Percentiles rank a stretch among this genome's conserved stretches.
These are phyloP conservation scores for Populus deltoides DNA, from an alignment of 345 rosid species.

Conservation along the genomic window DNA sequence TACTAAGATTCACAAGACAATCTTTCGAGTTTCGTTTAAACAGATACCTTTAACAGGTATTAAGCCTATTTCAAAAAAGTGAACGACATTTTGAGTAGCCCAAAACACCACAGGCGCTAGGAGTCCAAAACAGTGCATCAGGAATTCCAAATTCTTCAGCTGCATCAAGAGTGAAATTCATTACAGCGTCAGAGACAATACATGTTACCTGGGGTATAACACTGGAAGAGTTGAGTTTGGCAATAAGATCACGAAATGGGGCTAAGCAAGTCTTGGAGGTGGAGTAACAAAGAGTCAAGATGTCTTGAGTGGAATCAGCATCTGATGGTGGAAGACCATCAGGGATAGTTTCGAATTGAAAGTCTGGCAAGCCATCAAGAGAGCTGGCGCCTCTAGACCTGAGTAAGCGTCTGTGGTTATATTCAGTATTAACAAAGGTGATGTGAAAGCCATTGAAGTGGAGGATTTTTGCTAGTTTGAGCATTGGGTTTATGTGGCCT, in stretches of 20 bases:
- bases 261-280: not conserved
- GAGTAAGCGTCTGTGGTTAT: not conserved
- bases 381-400: not conserved
- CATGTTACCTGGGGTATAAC: not conserved
- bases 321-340: not conserved
- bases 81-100: not conserved
- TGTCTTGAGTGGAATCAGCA: not conserved
- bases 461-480: constrained; percentile 35
- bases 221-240: not conserved
- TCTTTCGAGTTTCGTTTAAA: not conserved
- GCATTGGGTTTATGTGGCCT: constrained; percentile 40
- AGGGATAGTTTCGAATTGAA: not conserved
- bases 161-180: not conserved
- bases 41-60: constrained; percentile 1
- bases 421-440: constrained; percentile 37
- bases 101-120: not conserved
- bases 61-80: not conserved
- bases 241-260: not conserved
- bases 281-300: not conserved
- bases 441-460: constrained; percentile 36
- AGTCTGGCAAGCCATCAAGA: constrained; percentile 1
- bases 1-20: too few species aligned
- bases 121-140: not conserved
- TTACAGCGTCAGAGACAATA: not conserved
- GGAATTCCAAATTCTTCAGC: not conserved